phyloP scores from a whole-genome alignment of 2,329 filamentous ascomycete species.

The Polytolypa hystricis region DNA sequence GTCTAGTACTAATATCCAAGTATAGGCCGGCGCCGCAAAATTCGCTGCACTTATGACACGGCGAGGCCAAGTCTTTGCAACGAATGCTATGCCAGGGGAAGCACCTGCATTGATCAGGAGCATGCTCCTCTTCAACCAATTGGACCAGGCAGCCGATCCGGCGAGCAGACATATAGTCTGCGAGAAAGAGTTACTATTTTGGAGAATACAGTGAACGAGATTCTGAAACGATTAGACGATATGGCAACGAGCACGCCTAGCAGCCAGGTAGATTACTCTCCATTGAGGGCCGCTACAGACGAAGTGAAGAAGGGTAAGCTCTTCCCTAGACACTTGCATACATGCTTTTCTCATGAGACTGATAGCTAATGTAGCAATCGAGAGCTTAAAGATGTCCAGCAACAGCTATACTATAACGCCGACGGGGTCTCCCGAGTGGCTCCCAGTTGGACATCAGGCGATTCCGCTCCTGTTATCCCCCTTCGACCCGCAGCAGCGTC shows the following conservation, averaged over 20 bases:
- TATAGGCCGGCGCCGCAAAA: conserved; percentile 30
- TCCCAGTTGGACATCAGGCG: no score
- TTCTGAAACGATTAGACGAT: conserved; percentile 23
- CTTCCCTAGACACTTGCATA: no score
- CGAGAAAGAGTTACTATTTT: conserved; percentile 28
- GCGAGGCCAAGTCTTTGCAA: conserved; percentile 26
- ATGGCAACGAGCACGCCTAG: conserved; percentile 7
- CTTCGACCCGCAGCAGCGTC: no score
- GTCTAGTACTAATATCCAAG: no score
- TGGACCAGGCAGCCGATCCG: conserved; percentile 12
- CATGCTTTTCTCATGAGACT: no score
- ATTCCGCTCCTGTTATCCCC: no score
- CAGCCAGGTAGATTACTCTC: neutral
- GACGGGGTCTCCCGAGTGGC: no score
- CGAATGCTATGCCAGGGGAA: conserved; percentile 30
- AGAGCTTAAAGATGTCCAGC: no score
- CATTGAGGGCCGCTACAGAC: neutral
- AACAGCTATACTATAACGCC: no score
- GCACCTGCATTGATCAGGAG: conserved; percentile 31
- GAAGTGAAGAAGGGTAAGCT: conserved; percentile 5
- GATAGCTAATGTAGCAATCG: no score
- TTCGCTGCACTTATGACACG: conserved; percentile 30
- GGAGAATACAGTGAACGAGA: conserved; percentile 25
- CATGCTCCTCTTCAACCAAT: conserved; percentile 18
- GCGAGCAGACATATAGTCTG: conserved; percentile 25